Conservation (phyloP, 148 eudicot species). For the Nepenthes mirabilis region DNA sequence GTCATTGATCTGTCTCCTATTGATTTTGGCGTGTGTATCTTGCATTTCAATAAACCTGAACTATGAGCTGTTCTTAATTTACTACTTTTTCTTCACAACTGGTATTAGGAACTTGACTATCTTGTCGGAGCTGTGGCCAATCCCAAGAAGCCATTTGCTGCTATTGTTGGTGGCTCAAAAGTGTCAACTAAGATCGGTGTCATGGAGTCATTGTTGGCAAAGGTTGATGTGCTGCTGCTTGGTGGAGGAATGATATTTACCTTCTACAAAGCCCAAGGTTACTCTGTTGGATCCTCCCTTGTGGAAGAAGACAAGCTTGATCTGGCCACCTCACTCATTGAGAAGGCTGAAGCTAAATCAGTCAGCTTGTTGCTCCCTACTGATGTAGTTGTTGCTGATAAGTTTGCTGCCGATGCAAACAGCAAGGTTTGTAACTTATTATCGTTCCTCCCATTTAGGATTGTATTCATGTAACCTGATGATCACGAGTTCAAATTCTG, state of each 20-base stretch:
- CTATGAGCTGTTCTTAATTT: no score
- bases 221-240: slow-evolving; percentile 34
- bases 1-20: no score
- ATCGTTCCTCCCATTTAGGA: background rate
- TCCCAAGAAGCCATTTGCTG: slow-evolving; percentile 52
- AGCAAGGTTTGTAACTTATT: background rate
- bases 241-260: slow-evolving; percentile 63
- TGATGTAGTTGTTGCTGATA: background rate
- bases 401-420: background rate
- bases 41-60: no score
- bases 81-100: no score
- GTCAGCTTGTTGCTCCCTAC: background rate
- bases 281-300: slow-evolving; percentile 1
- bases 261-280: slow-evolving; percentile 48
- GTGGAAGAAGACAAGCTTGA: background rate
- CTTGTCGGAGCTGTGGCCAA: slow-evolving; percentile 39
- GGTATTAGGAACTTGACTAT: slow-evolving; percentile 39
- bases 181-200: slow-evolving; percentile 40
- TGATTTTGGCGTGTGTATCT: no score
- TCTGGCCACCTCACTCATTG: background rate
- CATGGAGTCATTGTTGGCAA: slow-evolving; percentile 41
- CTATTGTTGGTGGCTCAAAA: slow-evolving; percentile 52
- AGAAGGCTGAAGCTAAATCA: background rate
- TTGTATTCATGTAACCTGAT: no score
- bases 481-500: no score